phyloP scores from a whole-genome alignment of 306 rosid genomes.

The Lathyrus sativus region DNA sequence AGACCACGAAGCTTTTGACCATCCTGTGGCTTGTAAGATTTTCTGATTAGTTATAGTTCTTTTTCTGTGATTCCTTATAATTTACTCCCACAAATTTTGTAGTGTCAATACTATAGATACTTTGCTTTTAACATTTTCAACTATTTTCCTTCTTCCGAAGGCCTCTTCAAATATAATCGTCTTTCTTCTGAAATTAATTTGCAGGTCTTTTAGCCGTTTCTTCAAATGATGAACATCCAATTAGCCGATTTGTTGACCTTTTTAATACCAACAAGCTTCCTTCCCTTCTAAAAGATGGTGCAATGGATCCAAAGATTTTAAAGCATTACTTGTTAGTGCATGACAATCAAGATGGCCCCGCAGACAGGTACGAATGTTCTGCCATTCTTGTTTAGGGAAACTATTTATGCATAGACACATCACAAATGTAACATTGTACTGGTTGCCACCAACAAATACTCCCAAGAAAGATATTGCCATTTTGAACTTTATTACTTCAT shows the following conservation, averaged over 20 bases:
- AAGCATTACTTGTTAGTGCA: constrained; percentile 91
- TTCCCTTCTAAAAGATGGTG: constrained; percentile 80
- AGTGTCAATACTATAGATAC: constrained; percentile 12
- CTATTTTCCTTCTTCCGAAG: constrained; percentile 20
- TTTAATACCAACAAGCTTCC: constrained; percentile 79
- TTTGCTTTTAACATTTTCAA: constrained; percentile 8
- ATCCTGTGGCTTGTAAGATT: constrained; percentile 95
- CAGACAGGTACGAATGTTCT: constrained; percentile 65
- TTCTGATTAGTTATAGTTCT: constrained; percentile 38
- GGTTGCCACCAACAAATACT: constrained; percentile 9
- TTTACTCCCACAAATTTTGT: constrained; percentile 24
- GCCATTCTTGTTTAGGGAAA: constrained; percentile 30
- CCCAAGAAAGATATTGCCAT: constrained; percentile 12
- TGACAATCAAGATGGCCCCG: constrained; percentile 81
- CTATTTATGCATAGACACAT: constrained; percentile 19
- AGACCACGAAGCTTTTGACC: constrained; percentile 98
- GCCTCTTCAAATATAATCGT: constrained; percentile 23
- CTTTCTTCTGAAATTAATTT: constrained; percentile 36
- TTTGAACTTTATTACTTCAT: constrained; percentile 8
- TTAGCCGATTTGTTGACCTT: constrained; percentile 78
- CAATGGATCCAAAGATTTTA: constrained; percentile 90
- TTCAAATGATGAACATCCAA: constrained; percentile 86
- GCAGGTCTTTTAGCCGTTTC: constrained; percentile 95
- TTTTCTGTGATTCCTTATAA: constrained; percentile 13
- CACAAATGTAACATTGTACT: constrained; percentile 13